phyloP scores from a whole-genome alignment of 306 rosid genomes.

The Citrullus amarus region DNA sequence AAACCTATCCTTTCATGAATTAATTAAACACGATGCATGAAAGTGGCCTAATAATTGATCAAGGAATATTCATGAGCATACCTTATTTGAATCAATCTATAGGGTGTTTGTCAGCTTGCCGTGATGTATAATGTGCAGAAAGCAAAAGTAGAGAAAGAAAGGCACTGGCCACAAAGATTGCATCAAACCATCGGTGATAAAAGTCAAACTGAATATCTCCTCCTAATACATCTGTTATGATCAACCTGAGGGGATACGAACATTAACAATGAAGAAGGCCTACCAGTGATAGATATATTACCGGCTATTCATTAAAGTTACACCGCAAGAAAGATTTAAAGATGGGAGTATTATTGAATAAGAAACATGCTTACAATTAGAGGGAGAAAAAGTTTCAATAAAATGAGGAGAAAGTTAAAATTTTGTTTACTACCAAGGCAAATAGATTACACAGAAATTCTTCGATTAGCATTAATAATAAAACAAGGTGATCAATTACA shows the following conservation, averaged over 20 bases:
- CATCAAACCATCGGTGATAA: constrained; percentile 98
- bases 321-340: neutral
- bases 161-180: constrained; percentile 95
- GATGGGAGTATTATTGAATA: neutral
- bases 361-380: neutral
- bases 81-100: constrained; percentile 37
- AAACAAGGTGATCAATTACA: neutral
- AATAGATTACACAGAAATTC: neutral
- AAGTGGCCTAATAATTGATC: neutral
- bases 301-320: neutral
- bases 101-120: constrained; percentile 94
- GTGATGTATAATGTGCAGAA: constrained; percentile 92
- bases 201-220: constrained; percentile 98
- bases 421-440: neutral
- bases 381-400: neutral
- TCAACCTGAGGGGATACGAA: constrained; percentile 48
- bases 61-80: neutral
- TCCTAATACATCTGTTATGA: constrained; percentile 95
- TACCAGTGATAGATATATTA: neutral
- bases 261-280: neutral
- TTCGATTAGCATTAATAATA: neutral
- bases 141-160: constrained; percentile 91
- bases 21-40: neutral
- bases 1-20: neutral
- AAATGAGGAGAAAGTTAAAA: neutral